Conservation (phyloP, 164 flowering plant species). For the Euptelea pleiosperma region DNA sequence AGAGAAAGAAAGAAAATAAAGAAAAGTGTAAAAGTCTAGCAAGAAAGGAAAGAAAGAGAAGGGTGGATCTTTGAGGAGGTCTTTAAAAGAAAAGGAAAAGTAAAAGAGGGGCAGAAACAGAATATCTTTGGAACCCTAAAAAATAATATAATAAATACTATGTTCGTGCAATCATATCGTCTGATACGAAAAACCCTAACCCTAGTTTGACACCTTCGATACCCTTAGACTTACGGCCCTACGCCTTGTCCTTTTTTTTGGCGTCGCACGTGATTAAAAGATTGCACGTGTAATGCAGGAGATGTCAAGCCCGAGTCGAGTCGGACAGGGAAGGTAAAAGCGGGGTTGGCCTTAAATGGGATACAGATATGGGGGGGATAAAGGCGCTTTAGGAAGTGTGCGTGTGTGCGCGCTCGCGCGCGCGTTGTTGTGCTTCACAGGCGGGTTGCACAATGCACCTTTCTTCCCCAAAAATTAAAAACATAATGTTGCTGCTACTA, state of each 20-base stretch:
- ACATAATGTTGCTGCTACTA: too few species aligned
- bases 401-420: too few species aligned
- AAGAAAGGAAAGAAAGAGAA: conserved; percentile 3
- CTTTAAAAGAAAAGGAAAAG: not conserved
- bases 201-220: conserved; percentile 14
- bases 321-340: too few species aligned
- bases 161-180: conserved; percentile 37
- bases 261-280: conserved; percentile 33
- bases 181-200: conserved; percentile 22
- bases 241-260: conserved; percentile 9
- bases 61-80: not conserved
- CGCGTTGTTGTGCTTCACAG: too few species aligned
- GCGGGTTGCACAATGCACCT: too few species aligned
- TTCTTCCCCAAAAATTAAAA: too few species aligned
- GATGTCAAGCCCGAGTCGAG: too few species aligned
- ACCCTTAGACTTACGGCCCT: conserved; percentile 14
- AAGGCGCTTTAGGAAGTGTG: too few species aligned
- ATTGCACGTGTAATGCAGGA: conserved; percentile 34
- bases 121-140: conserved; percentile 24
- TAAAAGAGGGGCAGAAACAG: not conserved
- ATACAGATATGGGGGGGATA: too few species aligned
- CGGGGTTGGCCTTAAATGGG: too few species aligned
- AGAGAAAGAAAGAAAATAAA: conserved; percentile 8
- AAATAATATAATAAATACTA: not conserved
- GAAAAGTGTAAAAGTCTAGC: not conserved